Percentiles rank a stretch among this genome's conserved stretches.
Evolutionary conservation across 2,329 filamentous ascomycete genomes (phyloP).

Genomic region (Keithomyces neogunnii): DNA sequence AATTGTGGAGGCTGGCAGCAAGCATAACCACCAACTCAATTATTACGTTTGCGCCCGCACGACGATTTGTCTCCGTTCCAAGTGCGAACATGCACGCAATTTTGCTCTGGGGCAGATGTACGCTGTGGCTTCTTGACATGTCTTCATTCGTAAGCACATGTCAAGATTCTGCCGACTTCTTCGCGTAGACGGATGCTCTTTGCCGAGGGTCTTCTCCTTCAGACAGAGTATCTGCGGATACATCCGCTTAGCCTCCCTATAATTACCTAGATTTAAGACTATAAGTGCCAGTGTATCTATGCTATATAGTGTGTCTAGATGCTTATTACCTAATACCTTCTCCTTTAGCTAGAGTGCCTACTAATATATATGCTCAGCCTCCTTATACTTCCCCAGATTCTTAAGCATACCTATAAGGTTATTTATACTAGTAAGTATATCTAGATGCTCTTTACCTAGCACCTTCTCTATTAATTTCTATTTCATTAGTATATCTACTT

Average conservation of each 20-base stretch:
- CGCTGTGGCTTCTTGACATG: background rate
- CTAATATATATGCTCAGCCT: background rate
- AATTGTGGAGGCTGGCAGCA: too few species aligned
- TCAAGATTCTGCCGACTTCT: background rate
- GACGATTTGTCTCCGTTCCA: too few species aligned
- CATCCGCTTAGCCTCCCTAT: background rate
- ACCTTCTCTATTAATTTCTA: too few species aligned
- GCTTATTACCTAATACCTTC: background rate
- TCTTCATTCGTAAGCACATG: background rate
- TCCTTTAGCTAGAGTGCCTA: background rate
- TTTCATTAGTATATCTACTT: too few species aligned
- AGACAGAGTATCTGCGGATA: background rate
- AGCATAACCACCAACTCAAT: too few species aligned
- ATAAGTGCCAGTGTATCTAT: background rate
- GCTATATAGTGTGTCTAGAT: background rate
- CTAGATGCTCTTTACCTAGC: too few species aligned
- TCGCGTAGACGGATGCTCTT: background rate
- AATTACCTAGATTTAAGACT: background rate
- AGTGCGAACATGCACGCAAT: background rate
- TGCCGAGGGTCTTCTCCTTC: background rate
- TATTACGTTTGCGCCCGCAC: too few species aligned
- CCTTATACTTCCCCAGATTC: background rate
- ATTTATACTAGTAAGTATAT: too few species aligned
- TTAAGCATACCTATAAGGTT: too few species aligned
- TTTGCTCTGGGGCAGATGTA: background rate